A percentile compares a stretch with the other conserved stretches of the same genome.
These are phyloP conservation scores for Didymellaceae sp. DNA, from an alignment of 2,329 filamentous ascomycete genomes.

Conservation along the genomic window DNA sequence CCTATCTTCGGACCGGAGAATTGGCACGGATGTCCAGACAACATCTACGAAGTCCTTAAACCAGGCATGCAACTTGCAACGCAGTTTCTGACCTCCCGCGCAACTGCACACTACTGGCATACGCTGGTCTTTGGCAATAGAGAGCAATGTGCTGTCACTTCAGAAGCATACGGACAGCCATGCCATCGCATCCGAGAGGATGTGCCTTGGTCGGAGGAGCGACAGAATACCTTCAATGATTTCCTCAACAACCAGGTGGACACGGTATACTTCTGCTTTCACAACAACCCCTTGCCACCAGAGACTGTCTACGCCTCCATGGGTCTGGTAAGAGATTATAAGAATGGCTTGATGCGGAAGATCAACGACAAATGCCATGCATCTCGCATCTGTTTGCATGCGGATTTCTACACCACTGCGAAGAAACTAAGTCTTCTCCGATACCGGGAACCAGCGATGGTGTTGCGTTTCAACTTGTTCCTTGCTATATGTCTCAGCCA, in stretches of 20 bases:
- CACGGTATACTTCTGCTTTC: constrained; percentile 49
- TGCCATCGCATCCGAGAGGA: constrained; percentile 46
- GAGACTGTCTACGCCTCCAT: constrained; percentile 48
- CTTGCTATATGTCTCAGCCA: constrained; percentile 48
- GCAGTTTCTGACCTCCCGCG: constrained; percentile 43
- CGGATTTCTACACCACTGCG: constrained; percentile 51
- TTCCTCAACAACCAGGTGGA: constrained; percentile 44
- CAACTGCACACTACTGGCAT: constrained; percentile 48
- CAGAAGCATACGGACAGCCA: constrained; percentile 40
- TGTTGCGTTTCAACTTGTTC: constrained; percentile 50
- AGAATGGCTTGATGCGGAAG: constrained; percentile 45
- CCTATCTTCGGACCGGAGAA: constrained; percentile 48
- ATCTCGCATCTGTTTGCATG: constrained; percentile 48
- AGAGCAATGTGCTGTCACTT: constrained; percentile 38
- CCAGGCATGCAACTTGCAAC: constrained; percentile 46
- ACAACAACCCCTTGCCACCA: constrained; percentile 44
- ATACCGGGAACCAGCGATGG: constrained; percentile 50
- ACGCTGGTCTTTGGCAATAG: constrained; percentile 48
- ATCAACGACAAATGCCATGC: constrained; percentile 46
- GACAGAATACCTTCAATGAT: constrained; percentile 36
- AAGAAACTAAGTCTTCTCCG: constrained; percentile 47
- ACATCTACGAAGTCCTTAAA: constrained; percentile 48
- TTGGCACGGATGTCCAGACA: constrained; percentile 48
- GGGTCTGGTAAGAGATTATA: constrained; percentile 48
- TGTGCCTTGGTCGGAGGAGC: constrained; percentile 43